These are phyloP conservation scores for Euphorbia tirucalli DNA, from an alignment of 345 rosid species.

Conservation along the genomic window DNA sequence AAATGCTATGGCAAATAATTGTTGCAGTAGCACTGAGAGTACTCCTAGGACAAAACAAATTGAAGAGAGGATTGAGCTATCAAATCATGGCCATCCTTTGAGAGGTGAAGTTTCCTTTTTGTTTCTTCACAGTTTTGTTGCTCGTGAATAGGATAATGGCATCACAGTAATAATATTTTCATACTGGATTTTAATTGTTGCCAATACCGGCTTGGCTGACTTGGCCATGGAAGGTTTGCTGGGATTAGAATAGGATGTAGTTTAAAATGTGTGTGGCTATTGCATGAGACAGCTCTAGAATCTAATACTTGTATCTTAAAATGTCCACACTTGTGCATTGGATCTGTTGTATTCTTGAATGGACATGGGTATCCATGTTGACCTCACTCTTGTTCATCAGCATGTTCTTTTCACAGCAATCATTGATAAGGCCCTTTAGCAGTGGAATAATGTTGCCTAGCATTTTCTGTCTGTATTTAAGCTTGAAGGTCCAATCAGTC, in stretches of 20 bases:
- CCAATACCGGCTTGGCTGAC: too few species aligned
- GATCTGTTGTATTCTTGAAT: neutral
- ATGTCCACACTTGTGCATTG: neutral
- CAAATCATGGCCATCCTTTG: slow-evolving; percentile 29
- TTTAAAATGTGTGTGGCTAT: neutral
- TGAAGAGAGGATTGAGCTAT: slow-evolving; percentile 30
- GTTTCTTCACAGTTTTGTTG: neutral
- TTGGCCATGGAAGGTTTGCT: neutral
- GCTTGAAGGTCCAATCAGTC: neutral
- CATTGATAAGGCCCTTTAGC: neutral
- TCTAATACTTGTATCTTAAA: neutral
- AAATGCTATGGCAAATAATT: slow-evolving; percentile 22
- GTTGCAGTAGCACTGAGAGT: slow-evolving; percentile 46
- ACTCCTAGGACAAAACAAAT: slow-evolving; percentile 34
- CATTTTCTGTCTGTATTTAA: neutral
- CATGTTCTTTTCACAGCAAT: neutral
- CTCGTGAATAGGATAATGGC: neutral
- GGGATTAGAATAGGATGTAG: neutral
- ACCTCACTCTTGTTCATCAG: neutral
- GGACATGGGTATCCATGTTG: neutral
- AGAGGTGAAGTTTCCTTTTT: slow-evolving; percentile 39
- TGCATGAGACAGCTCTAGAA: too few species aligned
- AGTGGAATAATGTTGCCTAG: neutral
- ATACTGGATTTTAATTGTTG: neutral
- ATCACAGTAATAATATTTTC: neutral